Evolutionary conservation across 305 asterid genomes (phyloP).

Genomic region (Fraxinus platypoda): DNA sequence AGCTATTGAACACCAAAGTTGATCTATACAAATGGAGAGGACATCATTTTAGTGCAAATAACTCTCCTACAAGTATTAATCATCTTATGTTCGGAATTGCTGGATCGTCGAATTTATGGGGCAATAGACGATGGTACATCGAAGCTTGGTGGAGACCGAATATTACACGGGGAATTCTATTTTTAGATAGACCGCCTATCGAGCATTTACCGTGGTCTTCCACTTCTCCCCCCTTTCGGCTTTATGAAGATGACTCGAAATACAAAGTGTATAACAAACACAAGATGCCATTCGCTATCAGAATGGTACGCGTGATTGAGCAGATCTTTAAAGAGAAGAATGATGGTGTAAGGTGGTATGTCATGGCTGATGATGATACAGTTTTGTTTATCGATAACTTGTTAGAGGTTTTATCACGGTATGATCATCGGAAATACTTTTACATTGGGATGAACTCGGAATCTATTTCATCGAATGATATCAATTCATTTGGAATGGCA

Average conservation of each 20-base stretch:
- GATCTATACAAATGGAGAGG: conserved; percentile 4
- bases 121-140: conserved; percentile 27
- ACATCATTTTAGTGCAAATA: background rate
- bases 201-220: conserved; percentile 43
- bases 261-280: conserved; percentile 29
- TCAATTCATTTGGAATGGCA: conserved; percentile 48
- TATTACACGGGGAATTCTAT: conserved; percentile 39
- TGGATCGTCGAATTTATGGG: conserved; percentile 42
- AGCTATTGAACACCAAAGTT: background rate
- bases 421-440: conserved; percentile 44
- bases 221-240: conserved; percentile 34
- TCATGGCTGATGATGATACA: conserved; percentile 55
- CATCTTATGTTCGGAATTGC: conserved; percentile 47
- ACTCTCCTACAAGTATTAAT: conserved; percentile 30
- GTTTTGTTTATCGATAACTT: conserved; percentile 41
- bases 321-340: conserved; percentile 33
- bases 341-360: conserved; percentile 38
- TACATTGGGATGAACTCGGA: conserved; percentile 55
- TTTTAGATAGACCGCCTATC: conserved; percentile 35
- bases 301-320: conserved; percentile 38
- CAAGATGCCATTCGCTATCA: conserved; percentile 28
- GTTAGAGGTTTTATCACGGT: conserved; percentile 34
- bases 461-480: conserved; percentile 30
- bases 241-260: conserved; percentile 38
- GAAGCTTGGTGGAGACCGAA: conserved; percentile 53